Evolutionary conservation across 352 stramenopile species (phyloP).

Genomic region (Vaucheria bursata): DNA sequence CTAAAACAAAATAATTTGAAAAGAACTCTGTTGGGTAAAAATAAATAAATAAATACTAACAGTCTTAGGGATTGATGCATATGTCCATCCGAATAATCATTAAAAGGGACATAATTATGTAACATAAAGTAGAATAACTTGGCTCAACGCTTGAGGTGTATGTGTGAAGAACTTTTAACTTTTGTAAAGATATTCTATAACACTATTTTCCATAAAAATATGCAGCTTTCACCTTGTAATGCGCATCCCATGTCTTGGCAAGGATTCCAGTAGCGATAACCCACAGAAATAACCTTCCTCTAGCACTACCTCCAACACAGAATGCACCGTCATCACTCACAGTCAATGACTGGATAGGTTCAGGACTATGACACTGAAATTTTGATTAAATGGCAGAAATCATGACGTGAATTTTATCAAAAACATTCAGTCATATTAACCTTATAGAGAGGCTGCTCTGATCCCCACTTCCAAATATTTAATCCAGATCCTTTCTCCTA

Average conservation of each 20-base stretch:
- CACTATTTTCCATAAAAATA: no score
- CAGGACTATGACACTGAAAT: constrained; percentile 21
- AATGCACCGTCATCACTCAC: constrained; percentile 29
- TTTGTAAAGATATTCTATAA: no score
- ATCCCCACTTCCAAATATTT: constrained; percentile 37
- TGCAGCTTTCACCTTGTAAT: constrained; percentile 63
- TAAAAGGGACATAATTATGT: constrained; percentile 2
- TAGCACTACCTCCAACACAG: constrained; percentile 54
- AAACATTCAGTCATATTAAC: neutral
- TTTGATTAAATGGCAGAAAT: neutral
- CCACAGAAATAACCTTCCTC: constrained; percentile 71
- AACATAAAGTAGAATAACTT: constrained; percentile 1
- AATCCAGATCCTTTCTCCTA: constrained; percentile 37
- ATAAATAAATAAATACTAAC: no score
- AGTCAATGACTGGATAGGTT: constrained; percentile 22
- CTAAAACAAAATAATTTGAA: constrained; percentile 4
- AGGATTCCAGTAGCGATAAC: constrained; percentile 67
- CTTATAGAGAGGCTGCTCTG: constrained; percentile 35
- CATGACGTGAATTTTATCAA: neutral
- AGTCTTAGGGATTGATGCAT: no score
- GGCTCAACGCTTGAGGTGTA: no score
- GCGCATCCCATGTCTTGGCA: constrained; percentile 65
- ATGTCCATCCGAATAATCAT: no score
- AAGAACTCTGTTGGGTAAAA: no score
- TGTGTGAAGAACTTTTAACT: no score